Base-by-base conservation (phyloP, 371 early-diverging fungal species). In the Apophysomyces trapeziformis region DNA sequence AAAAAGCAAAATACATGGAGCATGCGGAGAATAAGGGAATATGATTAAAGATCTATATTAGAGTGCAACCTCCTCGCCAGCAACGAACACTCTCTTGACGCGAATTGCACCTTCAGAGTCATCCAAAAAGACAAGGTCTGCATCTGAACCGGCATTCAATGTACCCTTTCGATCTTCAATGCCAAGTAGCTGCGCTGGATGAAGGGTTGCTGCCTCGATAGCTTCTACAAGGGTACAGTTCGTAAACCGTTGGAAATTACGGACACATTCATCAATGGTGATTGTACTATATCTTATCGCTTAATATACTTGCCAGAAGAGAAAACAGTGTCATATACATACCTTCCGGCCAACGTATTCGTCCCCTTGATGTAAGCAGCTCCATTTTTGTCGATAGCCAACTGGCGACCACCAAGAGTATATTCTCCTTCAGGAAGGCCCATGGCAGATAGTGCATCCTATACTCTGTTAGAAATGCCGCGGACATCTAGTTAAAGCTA, bases 161-260 rank as follows among this genome's bases (percentile, higher is more conserved):
- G 89, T 87, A 38, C 93, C 94, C 72, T 92, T 93, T 37, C 75
- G 71, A 58, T 85, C 73, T 37, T 83, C 73, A 41, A 93, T 89
- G 7, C 92, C 92, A 38, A 93, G 70, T 43, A 83, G 70, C 66
- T 86, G 80, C 3, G 93, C 93, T 2, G 93, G 92, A 65, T 92
- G 90, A 47, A 92, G 67, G 0, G 93, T 92, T 13, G 92, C 93
- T n/a, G 91, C 90, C 62, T 93, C 92, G 37, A 93, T 76, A 4
- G 93, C 93, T 70, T 93, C 92, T 14, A 92, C 88, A 43, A 84
- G 67, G 14, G 85, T 79, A 57, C 92, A 92, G 6, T 88, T 86
- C 1, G 93, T 92, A 69, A 90, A 93, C 46, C 79, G 77, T 54
- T 84, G 79, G 74, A 93, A 91, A 69, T 92, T 92, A 64, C 87